Percentiles rank a stretch among this genome's conserved stretches.
Conservation (phyloP, 257 asterid species). For the Vinca minor region DNA sequence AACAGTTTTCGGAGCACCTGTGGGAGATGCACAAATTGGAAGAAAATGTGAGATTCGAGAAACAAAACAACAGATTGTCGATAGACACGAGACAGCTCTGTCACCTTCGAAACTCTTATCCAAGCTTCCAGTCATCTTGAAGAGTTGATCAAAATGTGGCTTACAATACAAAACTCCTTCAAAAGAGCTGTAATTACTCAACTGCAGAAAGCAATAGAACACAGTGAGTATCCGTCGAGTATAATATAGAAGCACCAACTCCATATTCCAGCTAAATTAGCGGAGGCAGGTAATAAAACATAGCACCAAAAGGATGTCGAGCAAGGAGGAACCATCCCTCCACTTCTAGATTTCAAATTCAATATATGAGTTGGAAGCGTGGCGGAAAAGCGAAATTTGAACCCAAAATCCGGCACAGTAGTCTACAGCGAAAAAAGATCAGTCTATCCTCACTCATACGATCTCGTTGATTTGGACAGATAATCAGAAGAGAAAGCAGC, state of each 20-base stretch:
- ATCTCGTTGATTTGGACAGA: neutral
- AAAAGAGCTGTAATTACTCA: slow-evolving; percentile 58
- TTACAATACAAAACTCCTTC: slow-evolving; percentile 79
- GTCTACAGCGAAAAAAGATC: neutral
- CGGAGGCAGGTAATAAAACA: neutral
- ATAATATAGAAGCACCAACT: neutral
- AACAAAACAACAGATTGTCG: neutral
- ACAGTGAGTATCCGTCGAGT: too few species aligned
- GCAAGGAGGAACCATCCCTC: neutral
- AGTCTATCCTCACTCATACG: neutral
- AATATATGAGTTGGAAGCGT: neutral
- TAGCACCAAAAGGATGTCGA: neutral
- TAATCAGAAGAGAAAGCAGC: neutral
- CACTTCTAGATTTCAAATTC: neutral
- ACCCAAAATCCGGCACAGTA: too few species aligned
- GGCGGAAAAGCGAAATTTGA: neutral
- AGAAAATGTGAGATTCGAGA: slow-evolving; percentile 11
- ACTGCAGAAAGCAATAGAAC: slow-evolving; percentile 41
- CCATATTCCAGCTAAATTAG: neutral
- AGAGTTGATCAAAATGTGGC: slow-evolving; percentile 77
- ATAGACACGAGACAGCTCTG: neutral
- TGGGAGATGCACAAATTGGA: neutral
- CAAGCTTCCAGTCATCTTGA: slow-evolving; percentile 87
- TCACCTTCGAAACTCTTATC: slow-evolving; percentile 80
- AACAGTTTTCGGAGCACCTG: slow-evolving; percentile 55